A percentile compares a stretch with the other conserved stretches of the same genome.
phyloP scores from a whole-genome alignment of 805 yeast genomes.

The Jamesozyma gamospora region DNA sequence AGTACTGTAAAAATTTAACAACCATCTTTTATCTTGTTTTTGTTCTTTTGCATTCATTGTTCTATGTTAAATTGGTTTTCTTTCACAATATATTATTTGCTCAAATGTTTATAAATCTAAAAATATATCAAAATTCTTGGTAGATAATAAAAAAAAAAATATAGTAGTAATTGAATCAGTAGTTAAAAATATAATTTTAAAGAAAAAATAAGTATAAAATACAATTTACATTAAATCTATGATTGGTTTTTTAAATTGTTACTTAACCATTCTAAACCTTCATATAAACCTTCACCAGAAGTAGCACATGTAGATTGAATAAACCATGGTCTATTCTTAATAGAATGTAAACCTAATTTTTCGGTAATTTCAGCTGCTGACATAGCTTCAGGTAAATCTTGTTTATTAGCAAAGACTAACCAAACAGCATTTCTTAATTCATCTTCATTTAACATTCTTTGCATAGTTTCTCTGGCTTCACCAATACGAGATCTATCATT shows the following conservation, averaged over 20 bases:
- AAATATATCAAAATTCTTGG: background rate
- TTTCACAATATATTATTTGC: too few relatives aligned
- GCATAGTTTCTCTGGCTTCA: slow-evolving; percentile 97
- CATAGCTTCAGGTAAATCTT: slow-evolving; percentile 98
- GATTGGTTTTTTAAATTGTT: slow-evolving; percentile 74
- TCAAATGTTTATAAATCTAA: too few relatives aligned
- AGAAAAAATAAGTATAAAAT: background rate
- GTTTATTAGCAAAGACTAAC: slow-evolving; percentile 95
- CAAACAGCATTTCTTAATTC: slow-evolving; percentile 94
- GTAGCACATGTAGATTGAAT: slow-evolving; percentile 99
- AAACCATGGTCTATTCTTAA: slow-evolving; percentile 99
- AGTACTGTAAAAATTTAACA: too few relatives aligned
- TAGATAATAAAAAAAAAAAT: background rate
- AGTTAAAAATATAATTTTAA: background rate
- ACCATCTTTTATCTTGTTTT: too few relatives aligned
- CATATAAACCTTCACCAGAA: slow-evolving; percentile 96
- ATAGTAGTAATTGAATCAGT: slow-evolving; percentile 1
- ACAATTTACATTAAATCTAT: slow-evolving; percentile 11
- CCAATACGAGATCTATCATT: slow-evolving; percentile 96
- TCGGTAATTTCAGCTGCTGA: slow-evolving; percentile 97
- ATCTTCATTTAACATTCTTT: slow-evolving; percentile 96
- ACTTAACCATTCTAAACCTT: slow-evolving; percentile 95
- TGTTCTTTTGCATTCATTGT: background rate
- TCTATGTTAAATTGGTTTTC: too few relatives aligned
- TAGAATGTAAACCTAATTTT: slow-evolving; percentile 90